Percentiles rank a stretch among this genome's conserved stretches.
phyloP scores from a whole-genome alignment of 257 asterid species.

The Solanum pinnatisectum region DNA sequence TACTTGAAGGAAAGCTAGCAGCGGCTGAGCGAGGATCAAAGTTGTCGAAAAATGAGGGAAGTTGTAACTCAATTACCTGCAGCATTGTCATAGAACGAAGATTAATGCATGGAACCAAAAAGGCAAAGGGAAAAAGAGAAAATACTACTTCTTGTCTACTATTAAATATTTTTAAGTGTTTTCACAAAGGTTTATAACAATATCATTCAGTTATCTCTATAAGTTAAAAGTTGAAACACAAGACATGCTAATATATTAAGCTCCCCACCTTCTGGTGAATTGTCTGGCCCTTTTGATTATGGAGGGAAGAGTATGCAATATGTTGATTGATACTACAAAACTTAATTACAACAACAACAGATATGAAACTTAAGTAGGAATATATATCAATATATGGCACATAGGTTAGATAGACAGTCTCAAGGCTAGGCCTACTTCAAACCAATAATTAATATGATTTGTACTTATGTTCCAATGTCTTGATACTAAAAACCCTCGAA shows the following conservation, averaged over 20 bases:
- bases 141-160: background rate
- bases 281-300: background rate
- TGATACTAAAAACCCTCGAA: background rate
- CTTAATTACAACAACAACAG: background rate
- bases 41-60: conserved; percentile 84
- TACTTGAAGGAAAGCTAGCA: conserved; percentile 82
- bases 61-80: conserved; percentile 80
- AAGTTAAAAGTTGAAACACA: background rate
- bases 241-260: background rate
- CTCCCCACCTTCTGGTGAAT: background rate
- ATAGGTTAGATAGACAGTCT: background rate
- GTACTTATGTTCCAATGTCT: background rate
- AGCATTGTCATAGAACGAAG: background rate
- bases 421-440: background rate
- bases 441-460: background rate
- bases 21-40: conserved; percentile 94
- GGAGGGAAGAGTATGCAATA: background rate
- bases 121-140: background rate
- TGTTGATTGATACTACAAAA: background rate
- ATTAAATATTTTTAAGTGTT: background rate
- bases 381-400: background rate
- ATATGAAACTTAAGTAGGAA: background rate
- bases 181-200: background rate
- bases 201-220: background rate
- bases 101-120: background rate